phyloP scores from a whole-genome alignment of 345 rosid species.

The Gossypium raimondii region DNA sequence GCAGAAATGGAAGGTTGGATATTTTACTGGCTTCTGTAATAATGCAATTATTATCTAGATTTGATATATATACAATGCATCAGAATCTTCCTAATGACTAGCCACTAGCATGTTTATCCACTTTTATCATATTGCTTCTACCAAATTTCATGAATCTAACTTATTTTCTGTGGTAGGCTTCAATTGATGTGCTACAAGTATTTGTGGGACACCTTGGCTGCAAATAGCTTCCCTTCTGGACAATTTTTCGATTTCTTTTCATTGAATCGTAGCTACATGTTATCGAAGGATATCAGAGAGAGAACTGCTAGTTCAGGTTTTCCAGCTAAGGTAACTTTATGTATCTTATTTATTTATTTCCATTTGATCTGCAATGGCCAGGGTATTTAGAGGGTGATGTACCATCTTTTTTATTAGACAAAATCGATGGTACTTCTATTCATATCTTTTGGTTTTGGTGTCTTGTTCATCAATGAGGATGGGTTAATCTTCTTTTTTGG shows the following conservation, averaged over 20 bases:
- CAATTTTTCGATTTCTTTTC: constrained; percentile 57
- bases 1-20: constrained; percentile 39
- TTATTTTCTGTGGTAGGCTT: constrained; percentile 40
- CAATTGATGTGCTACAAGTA: constrained; percentile 84
- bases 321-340: constrained; percentile 48
- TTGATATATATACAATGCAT: neutral
- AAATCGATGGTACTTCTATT: neutral
- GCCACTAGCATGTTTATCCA: neutral
- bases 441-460: neutral
- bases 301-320: constrained; percentile 43
- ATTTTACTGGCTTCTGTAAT: neutral
- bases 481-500: neutral
- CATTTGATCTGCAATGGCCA: neutral
- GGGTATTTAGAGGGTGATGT: neutral
- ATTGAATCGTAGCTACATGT: constrained; percentile 36
- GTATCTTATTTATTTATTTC: neutral
- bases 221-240: constrained; percentile 40
- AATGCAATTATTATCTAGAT: constrained; percentile 25
- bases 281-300: constrained; percentile 61
- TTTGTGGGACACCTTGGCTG: constrained; percentile 66
- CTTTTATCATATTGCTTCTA: neutral
- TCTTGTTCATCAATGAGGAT: neutral
- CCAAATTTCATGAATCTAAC: neutral
- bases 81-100: neutral
- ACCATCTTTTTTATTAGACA: neutral